Evolutionary conservation across 441 rosid genomes (phyloP), one percentile per base, ranked within the genome.

Genomic region (Cnidoscolus chayamansa): DNA sequence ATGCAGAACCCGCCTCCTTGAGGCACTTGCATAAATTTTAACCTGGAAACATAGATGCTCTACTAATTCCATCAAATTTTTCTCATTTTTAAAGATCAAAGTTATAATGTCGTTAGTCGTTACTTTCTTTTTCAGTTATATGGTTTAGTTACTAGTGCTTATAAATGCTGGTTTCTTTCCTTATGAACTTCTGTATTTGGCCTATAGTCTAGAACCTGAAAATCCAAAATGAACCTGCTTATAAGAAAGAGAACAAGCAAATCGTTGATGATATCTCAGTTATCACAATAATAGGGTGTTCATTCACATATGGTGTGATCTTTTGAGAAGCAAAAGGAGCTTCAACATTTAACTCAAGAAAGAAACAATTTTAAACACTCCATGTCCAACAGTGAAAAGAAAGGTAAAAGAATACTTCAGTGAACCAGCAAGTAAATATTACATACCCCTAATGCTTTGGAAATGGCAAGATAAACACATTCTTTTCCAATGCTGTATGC

Each of bases 401-500:
- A 61, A 45, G 10, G 49, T 61, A 16, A 68, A 67, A 20, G 51
- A 43, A 67, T 49, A 63, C n/a, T 12, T 68, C 4, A 61, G 10
- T n/a, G 43, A 32, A 72, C 25, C 47, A 10, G 16, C 67, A 76
- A 72, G 30, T 32, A 16, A 51, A 61, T 40, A 40, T 40, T 4
- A 40, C 45, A 57, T 85, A 89, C 97, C 87, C 86, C 91, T 63
- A 89, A 81, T 58, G 90, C 89, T 77, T 89, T 85, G 59, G 97
- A 86, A 81, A 89, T 86, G 65, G 95, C 86, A 31, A 89, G 89
- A 81, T 88, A 92, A 68, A 90, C 97, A 72, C 87, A 76, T 80
- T 91, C 93, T 84, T 91, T 89, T 2, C 97, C 95, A 35, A 88
- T 89, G 82, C 91, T 89, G 75, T 91, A 91, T 25, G 97, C 90